Percentiles rank a stretch among this genome's conserved stretches.
These are phyloP conservation scores for Entomortierella chlamydospora DNA, from an alignment of 192 early-diverging fungal genomes.

Conservation along the genomic window DNA sequence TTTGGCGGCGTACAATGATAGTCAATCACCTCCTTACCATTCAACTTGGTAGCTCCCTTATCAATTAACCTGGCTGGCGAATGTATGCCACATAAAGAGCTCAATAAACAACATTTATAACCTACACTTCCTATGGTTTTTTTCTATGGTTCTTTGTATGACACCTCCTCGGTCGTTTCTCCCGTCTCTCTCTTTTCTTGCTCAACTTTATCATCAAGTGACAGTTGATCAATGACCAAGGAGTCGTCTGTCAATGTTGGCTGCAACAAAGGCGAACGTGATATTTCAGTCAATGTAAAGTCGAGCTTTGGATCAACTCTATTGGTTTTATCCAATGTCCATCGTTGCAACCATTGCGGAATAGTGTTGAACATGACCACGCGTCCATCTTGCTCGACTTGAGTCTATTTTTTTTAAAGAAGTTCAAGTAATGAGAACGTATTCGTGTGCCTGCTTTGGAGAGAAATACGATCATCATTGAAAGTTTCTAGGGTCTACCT, in stretches of 20 bases:
- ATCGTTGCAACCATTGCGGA: constrained; percentile 38
- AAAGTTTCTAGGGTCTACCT: constrained; percentile 11
- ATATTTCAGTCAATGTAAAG: constrained; percentile 10
- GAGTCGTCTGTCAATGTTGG: constrained; percentile 4
- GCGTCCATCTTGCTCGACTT: constrained; percentile 37
- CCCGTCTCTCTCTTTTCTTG: too few relatives aligned
- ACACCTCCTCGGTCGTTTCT: too few relatives aligned
- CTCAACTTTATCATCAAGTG: not conserved
- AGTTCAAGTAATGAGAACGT: too few relatives aligned
- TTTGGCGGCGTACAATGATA: too few relatives aligned
- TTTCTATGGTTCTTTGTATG: too few relatives aligned
- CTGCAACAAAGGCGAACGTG: not conserved
- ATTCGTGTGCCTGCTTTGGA: not conserved
- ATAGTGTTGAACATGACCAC: constrained; percentile 49
- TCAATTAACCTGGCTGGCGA: too few relatives aligned
- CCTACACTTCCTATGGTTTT: too few relatives aligned
- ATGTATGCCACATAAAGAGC: too few relatives aligned
- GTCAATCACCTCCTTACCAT: too few relatives aligned
- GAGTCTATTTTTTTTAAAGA: too few relatives aligned
- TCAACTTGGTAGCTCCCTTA: too few relatives aligned
- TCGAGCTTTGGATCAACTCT: constrained; percentile 23
- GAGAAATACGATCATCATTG: not conserved
- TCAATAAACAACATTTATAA: too few relatives aligned
- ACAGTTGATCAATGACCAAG: not conserved
- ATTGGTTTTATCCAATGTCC: constrained; percentile 36